Conservation (phyloP, 331 rosid species). For the Quercus lobata region DNA sequence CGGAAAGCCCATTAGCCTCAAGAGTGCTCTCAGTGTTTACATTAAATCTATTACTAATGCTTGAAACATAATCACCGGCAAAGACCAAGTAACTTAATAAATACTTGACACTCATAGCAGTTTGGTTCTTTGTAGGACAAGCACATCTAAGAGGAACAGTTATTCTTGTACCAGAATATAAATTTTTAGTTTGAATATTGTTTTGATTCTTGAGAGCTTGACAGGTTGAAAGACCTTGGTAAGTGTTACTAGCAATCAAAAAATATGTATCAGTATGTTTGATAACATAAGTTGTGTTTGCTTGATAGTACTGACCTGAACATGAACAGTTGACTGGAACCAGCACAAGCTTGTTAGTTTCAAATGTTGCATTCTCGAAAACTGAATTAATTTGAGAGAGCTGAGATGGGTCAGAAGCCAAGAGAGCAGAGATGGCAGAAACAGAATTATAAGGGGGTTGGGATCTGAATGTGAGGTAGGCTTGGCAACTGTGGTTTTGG, state of each 20-base stretch:
- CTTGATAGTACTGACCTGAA: slow-evolving; percentile 57
- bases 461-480: slow-evolving; percentile 79
- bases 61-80: slow-evolving; percentile 36
- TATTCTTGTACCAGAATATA: slow-evolving; percentile 30
- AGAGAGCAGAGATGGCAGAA: slow-evolving; percentile 49
- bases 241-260: slow-evolving; percentile 43
- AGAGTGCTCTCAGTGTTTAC: slow-evolving; percentile 20
- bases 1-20: slow-evolving; percentile 63
- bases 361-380: slow-evolving; percentile 37
- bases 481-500: slow-evolving; percentile 46
- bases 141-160: slow-evolving; percentile 87
- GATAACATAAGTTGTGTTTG: slow-evolving; percentile 46
- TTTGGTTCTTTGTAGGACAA: slow-evolving; percentile 82
- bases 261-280: slow-evolving; percentile 26
- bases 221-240: slow-evolving; percentile 75
- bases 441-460: slow-evolving; percentile 60
- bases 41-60: slow-evolving; percentile 39
- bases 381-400: slow-evolving; percentile 54
- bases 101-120: slow-evolving; percentile 41
- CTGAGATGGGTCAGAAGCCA: slow-evolving; percentile 52
- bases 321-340: slow-evolving; percentile 80
- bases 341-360: slow-evolving; percentile 46
- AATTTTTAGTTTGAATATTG: not conserved
- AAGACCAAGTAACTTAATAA: slow-evolving; percentile 49
- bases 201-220: slow-evolving; percentile 56